Evolutionary conservation across 345 rosid genomes (phyloP).

Genomic region (Geranium rotundifolium): DNA sequence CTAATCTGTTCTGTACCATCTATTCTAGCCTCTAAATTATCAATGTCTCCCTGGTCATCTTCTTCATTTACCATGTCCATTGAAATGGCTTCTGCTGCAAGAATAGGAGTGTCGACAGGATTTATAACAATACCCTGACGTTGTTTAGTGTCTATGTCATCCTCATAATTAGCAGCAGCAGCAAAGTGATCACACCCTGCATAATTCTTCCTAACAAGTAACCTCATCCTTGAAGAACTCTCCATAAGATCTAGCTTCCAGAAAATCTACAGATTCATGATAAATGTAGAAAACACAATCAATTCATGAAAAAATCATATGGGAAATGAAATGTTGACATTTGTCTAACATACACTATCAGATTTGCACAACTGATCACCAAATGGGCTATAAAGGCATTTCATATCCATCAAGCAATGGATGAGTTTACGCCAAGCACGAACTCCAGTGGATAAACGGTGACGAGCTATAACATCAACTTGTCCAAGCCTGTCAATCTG

Average conservation of each 20-base stretch:
- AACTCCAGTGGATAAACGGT: constrained; percentile 50
- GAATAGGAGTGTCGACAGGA: constrained; percentile 55
- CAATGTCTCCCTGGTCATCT: constrained; percentile 65
- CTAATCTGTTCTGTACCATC: constrained; percentile 28
- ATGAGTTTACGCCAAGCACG: constrained; percentile 91
- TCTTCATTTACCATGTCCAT: constrained; percentile 62
- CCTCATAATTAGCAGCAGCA: constrained; percentile 86
- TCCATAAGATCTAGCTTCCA: constrained; percentile 97
- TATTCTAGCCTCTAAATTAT: constrained; percentile 37
- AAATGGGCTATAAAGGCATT: constrained; percentile 76
- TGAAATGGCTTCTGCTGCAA: constrained; percentile 80
- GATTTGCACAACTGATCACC: constrained; percentile 45
- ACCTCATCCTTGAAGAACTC: constrained; percentile 94
- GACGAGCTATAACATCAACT: constrained; percentile 52
- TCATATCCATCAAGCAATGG: constrained; percentile 73
- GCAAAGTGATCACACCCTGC: constrained; percentile 80
- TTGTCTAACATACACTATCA: constrained; percentile 36
- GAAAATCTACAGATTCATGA: constrained; percentile 46
- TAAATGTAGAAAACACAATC: neutral
- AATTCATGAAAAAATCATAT: neutral
- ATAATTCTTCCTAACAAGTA: constrained; percentile 72
- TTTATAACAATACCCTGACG: constrained; percentile 35
- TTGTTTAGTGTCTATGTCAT: constrained; percentile 35
- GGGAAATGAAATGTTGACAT: neutral
- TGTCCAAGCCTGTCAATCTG: constrained; percentile 92